Evolutionary conservation across 352 stramenopile species (phyloP).

Genomic region (Phytophthora sp.): DNA sequence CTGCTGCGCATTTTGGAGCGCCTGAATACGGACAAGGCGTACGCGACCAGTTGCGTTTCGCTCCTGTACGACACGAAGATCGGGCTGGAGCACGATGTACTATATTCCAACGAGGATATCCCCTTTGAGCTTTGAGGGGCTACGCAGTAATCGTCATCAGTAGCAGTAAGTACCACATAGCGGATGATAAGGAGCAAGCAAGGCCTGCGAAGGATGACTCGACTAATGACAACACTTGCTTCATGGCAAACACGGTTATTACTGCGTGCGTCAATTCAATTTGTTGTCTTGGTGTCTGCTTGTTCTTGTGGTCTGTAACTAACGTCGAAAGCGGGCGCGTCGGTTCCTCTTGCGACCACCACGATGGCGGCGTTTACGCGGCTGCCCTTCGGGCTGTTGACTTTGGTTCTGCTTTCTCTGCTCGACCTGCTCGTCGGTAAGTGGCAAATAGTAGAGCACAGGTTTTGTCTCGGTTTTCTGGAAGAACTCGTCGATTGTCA

Average conservation of each 20-base stretch:
- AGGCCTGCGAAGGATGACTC: constrained; percentile 16
- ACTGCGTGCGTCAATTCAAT: not conserved
- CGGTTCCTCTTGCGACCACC: constrained; percentile 43
- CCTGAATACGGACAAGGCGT: constrained; percentile 62
- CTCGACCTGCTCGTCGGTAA: constrained; percentile 74
- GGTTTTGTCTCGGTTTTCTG: constrained; percentile 79
- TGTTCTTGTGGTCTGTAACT: constrained; percentile 10
- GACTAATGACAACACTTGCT: constrained; percentile 5
- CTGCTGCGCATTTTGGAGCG: constrained; percentile 77
- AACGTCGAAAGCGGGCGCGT: constrained; percentile 31
- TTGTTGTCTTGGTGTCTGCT: not conserved
- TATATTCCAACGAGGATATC: constrained; percentile 83
- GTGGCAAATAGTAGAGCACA: constrained; percentile 81
- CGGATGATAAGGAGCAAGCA: constrained; percentile 10
- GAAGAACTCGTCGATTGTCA: constrained; percentile 79
- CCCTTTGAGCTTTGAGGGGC: constrained; percentile 74
- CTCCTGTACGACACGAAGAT: constrained; percentile 88
- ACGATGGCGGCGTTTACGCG: constrained; percentile 38
- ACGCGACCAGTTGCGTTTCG: constrained; percentile 69
- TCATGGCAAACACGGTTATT: constrained; percentile 27
- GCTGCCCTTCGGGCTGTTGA: constrained; percentile 21
- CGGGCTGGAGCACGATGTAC: constrained; percentile 77
- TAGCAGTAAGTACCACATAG: constrained; percentile 24
- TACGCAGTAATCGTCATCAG: constrained; percentile 19
- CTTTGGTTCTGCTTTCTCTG: constrained; percentile 37